Evolutionary conservation across 495 filamentous ascomycete species (phyloP).

Genomic region (Hapsidospora chrysogenum): DNA sequence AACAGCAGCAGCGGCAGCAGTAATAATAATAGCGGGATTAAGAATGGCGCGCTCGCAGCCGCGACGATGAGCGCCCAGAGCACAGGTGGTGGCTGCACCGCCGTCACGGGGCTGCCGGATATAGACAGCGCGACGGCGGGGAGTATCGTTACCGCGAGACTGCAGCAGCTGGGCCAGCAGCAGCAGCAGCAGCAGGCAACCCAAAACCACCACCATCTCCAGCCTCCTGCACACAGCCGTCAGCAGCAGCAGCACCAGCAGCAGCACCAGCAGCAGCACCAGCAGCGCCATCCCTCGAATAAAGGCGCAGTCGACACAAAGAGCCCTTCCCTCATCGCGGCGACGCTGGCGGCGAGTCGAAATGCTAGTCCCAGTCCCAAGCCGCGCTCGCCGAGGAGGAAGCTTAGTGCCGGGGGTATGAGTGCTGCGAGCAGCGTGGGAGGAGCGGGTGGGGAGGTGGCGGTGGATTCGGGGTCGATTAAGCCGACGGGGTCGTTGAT

Average conservation of each 20-base stretch:
- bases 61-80: constrained; percentile 12
- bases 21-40: constrained; percentile 7
- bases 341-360: constrained; percentile 37
- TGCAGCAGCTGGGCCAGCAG: neutral
- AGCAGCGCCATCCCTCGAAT: neutral
- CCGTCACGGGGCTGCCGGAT: neutral
- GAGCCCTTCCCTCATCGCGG: constrained; percentile 37
- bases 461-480: constrained; percentile 32
- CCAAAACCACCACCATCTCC: too few relatives aligned
- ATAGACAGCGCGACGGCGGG: neutral
- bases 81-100: neutral
- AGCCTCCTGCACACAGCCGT: neutral
- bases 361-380: constrained; percentile 23
- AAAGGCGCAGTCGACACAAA: constrained; percentile 5
- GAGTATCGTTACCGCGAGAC: neutral
- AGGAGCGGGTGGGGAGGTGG: constrained; percentile 6
- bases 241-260: neutral
- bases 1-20: constrained; percentile 7
- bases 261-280: too few relatives aligned
- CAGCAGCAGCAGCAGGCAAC: neutral
- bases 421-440: constrained; percentile 12
- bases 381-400: constrained; percentile 10
- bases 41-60: constrained; percentile 31
- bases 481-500: constrained; percentile 40
- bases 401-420: constrained; percentile 6